phyloP scores from a whole-genome alignment of 805 yeast species.

The Metschnikowia drakensbergensis region DNA sequence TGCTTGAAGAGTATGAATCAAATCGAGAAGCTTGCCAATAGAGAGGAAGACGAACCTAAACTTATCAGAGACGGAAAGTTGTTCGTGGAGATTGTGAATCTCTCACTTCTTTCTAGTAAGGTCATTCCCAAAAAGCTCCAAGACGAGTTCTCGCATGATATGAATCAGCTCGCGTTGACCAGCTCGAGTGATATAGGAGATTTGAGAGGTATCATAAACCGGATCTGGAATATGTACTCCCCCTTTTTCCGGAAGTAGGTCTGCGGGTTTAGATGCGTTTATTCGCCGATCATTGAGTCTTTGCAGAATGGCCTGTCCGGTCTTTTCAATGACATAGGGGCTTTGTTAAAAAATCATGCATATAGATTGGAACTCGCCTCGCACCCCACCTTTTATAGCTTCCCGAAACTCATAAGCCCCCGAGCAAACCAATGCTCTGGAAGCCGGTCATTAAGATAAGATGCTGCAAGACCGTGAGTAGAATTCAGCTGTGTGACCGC shows the following conservation, averaged over 20 bases:
- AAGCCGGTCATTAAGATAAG: background rate
- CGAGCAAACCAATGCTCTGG: background rate
- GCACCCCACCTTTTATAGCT: background rate
- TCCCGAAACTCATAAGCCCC: background rate
- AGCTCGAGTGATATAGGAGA: constrained; percentile 30
- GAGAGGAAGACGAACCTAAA: constrained; percentile 13
- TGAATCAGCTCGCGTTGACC: constrained; percentile 47
- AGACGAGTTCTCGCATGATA: constrained; percentile 58
- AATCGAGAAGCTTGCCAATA: constrained; percentile 50
- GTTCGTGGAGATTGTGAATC: constrained; percentile 59
- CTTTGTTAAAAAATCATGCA: background rate
- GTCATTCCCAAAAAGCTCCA: constrained; percentile 49
- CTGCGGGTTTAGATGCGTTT: background rate
- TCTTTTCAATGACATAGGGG: background rate
- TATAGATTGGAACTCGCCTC: background rate
- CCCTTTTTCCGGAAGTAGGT: constrained; percentile 23
- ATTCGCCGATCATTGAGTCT: background rate
- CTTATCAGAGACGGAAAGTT: constrained; percentile 46
- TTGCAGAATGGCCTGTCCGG: background rate
- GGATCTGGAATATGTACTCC: constrained; percentile 63
- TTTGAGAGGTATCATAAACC: constrained; percentile 46
- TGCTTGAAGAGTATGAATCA: constrained; percentile 49
- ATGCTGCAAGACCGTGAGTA: background rate
- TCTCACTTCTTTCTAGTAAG: constrained; percentile 46
- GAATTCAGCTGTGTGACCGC: background rate